phyloP scores from a whole-genome alignment of 495 filamentous ascomycete species.

The Friedmanniomyces simplex region DNA sequence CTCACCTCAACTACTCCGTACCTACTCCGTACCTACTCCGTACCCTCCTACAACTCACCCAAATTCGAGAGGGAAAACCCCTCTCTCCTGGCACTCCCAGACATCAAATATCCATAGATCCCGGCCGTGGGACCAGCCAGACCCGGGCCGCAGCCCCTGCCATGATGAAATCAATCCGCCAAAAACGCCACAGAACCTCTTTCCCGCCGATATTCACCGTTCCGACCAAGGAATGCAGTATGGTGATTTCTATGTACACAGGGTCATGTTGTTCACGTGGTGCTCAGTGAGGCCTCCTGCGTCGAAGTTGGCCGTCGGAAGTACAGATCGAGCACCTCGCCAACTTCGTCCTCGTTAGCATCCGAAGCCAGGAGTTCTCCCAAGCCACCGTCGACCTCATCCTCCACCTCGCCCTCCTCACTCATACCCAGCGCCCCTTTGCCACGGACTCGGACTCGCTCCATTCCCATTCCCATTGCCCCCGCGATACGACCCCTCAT shows the following conservation, averaged over 20 bases:
- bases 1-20: too few species aligned
- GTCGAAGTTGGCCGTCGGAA: neutral
- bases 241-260: neutral
- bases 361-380: too few species aligned
- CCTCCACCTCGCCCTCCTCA: neutral
- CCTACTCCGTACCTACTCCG: too few species aligned
- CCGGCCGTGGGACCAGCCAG: neutral
- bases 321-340: neutral
- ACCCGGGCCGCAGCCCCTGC: neutral
- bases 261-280: neutral
- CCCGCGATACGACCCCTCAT: slow-evolving; percentile 7
- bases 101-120: neutral
- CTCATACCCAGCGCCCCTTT: slow-evolving; percentile 56
- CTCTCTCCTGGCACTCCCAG: neutral
- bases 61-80: neutral
- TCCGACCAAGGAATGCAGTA: neutral
- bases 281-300: neutral
- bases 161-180: too few species aligned
- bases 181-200: neutral
- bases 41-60: too few species aligned
- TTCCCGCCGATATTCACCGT: neutral
- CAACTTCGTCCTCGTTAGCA: neutral
- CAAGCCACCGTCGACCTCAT: too few species aligned
- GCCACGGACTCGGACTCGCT: slow-evolving; percentile 46
- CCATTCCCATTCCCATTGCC: slow-evolving; percentile 8